phyloP scores from a whole-genome alignment of 1,139 yeast species.

The Candida mesenterica region DNA sequence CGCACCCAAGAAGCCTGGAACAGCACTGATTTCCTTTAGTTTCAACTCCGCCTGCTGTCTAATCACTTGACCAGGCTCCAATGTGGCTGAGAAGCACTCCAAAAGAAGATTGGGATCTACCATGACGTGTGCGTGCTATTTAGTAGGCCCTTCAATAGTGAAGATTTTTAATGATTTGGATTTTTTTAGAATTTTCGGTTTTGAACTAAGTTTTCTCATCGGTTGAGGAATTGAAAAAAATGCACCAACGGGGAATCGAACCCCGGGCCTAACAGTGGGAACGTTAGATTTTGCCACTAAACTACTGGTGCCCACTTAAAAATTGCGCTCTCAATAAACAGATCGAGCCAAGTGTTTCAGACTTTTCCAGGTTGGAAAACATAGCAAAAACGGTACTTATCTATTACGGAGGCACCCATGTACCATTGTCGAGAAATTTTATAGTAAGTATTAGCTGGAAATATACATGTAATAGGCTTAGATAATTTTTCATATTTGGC shows the following conservation, averaged over 20 bases:
- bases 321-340: no score
- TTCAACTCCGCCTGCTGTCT: slow-evolving; percentile 71
- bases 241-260: slow-evolving; percentile 23
- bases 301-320: slow-evolving; percentile 22
- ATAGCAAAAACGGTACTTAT: no score
- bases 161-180: neutral
- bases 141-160: neutral
- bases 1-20: slow-evolving; percentile 78
- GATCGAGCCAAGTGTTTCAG: no score
- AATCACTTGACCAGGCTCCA: slow-evolving; percentile 61
- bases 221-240: slow-evolving; percentile 1
- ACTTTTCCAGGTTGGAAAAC: no score
- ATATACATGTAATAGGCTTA: no score
- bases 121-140: slow-evolving; percentile 1
- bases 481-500: no score
- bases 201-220: neutral
- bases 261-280: slow-evolving; percentile 24
- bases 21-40: slow-evolving; percentile 52
- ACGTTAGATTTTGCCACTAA: slow-evolving; percentile 22
- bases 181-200: neutral
- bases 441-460: no score
- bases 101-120: slow-evolving; percentile 68
- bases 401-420: no score
- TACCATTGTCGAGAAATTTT: no score
- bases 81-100: slow-evolving; percentile 79